A percentile compares a stretch with the other conserved stretches of the same genome.
Conservation (phyloP, 345 rosid species). For the Raphanus sativus region DNA sequence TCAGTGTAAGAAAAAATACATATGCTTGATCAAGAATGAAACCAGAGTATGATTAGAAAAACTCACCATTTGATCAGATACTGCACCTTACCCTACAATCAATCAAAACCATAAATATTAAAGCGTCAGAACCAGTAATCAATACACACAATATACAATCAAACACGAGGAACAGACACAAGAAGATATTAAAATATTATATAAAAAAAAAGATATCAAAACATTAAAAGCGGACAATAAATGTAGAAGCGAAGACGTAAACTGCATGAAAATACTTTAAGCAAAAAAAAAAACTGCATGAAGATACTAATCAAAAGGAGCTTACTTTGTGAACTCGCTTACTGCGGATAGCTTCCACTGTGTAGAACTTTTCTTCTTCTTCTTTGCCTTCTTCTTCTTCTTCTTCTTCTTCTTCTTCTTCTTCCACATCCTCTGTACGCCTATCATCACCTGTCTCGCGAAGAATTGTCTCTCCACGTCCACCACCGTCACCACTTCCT, state of each 20-base stretch:
- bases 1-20: slow-evolving; percentile 17
- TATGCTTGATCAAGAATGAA: slow-evolving; percentile 17
- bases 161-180: neutral
- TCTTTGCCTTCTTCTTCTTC: slow-evolving; percentile 44
- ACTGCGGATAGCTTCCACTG: slow-evolving; percentile 94
- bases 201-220: neutral
- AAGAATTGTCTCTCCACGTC: slow-evolving; percentile 4
- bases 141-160: too few relatives aligned
- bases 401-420: slow-evolving; percentile 35
- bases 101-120: slow-evolving; percentile 22
- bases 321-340: slow-evolving; percentile 83
- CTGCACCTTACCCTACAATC: slow-evolving; percentile 79
- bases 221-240: slow-evolving; percentile 12
- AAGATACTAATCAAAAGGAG: slow-evolving; percentile 8
- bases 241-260: too few relatives aligned
- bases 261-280: neutral
- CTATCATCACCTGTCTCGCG: slow-evolving; percentile 31
- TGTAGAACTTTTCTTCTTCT: slow-evolving; percentile 77
- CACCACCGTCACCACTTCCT: slow-evolving; percentile 23
- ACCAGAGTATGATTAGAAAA: slow-evolving; percentile 6
- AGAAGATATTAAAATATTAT: slow-evolving; percentile 16
- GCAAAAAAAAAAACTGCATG: too few relatives aligned
- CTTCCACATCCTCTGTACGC: slow-evolving; percentile 34
- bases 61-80: slow-evolving; percentile 96
- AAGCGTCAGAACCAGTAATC: slow-evolving; percentile 3